phyloP scores from a whole-genome alignment of 1,139 yeast species.

The Tardiomyces digboiensis region DNA sequence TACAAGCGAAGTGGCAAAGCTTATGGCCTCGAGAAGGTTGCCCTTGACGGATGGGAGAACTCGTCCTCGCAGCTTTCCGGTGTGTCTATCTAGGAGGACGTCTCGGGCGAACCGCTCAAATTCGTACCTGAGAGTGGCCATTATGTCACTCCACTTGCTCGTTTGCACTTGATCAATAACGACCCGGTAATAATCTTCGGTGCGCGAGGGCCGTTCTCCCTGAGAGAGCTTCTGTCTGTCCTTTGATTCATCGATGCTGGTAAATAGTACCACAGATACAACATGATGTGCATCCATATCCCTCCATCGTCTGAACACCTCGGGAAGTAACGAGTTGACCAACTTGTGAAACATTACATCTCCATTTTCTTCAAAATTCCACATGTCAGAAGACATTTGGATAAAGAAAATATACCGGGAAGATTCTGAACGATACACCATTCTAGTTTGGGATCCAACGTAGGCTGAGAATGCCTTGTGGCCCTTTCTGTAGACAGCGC shows the following conservation, averaged over 20 bases:
- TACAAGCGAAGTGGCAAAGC: slow-evolving; percentile 69
- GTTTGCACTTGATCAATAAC: slow-evolving; percentile 94
- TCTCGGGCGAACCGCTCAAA: slow-evolving; percentile 77
- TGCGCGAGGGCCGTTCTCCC: slow-evolving; percentile 64
- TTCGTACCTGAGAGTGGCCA: slow-evolving; percentile 79
- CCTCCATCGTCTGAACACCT: slow-evolving; percentile 82
- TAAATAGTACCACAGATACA: slow-evolving; percentile 80
- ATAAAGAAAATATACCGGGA: slow-evolving; percentile 76
- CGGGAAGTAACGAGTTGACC: slow-evolving; percentile 84
- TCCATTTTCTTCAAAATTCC: slow-evolving; percentile 97
- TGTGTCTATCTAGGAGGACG: slow-evolving; percentile 40
- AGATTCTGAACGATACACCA: slow-evolving; percentile 84
- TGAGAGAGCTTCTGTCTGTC: slow-evolving; percentile 23
- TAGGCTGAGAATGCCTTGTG: slow-evolving; percentile 42
- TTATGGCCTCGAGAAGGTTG: slow-evolving; percentile 78
- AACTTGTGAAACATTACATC: slow-evolving; percentile 90
- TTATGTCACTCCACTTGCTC: slow-evolving; percentile 76
- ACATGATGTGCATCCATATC: slow-evolving; percentile 82
- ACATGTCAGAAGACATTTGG: slow-evolving; percentile 92
- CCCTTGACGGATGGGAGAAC: slow-evolving; percentile 85
- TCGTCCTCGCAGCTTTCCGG: slow-evolving; percentile 25
- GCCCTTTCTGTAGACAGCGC: slow-evolving; percentile 64
- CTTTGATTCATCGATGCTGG: slow-evolving; percentile 62
- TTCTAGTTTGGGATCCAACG: slow-evolving; percentile 63
- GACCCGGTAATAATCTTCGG: slow-evolving; percentile 79